Evolutionary conservation across 495 filamentous ascomycete genomes (phyloP).

Genomic region (Xylaria castorea): DNA sequence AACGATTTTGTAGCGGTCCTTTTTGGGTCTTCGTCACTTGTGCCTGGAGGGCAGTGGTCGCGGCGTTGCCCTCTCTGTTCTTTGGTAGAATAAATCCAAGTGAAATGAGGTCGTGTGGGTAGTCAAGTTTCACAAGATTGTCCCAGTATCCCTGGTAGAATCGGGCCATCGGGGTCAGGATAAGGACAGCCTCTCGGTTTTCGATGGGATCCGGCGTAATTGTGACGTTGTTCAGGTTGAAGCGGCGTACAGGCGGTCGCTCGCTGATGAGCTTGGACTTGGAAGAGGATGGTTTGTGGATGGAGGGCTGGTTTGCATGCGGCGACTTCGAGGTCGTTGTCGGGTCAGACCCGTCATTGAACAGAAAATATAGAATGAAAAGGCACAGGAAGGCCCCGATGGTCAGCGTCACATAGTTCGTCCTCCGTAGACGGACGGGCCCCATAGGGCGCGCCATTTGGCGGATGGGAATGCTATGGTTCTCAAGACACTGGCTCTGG

Average conservation of each 20-base stretch:
- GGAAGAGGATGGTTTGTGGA: constrained; percentile 77
- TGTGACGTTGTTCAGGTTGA: constrained; percentile 92
- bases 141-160: constrained; percentile 97
- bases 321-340: constrained; percentile 55
- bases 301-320: constrained; percentile 70
- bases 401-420: constrained; percentile 57
- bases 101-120: constrained; percentile 92
- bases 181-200: constrained; percentile 85
- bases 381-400: constrained; percentile 58
- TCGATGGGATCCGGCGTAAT: constrained; percentile 73
- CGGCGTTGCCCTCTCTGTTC: constrained; percentile 83
- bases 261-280: constrained; percentile 66
- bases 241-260: constrained; percentile 89
- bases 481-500: constrained; percentile 24
- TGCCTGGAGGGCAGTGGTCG: constrained; percentile 79
- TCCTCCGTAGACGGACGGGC: constrained; percentile 62
- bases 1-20: constrained; percentile 79
- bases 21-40: constrained; percentile 83
- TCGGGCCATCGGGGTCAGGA: constrained; percentile 88
- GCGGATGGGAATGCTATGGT: constrained; percentile 35
- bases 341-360: constrained; percentile 26
- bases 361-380: constrained; percentile 61
- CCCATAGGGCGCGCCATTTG: constrained; percentile 60
- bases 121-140: constrained; percentile 82
- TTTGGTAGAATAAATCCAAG: constrained; percentile 97